A percentile compares a stretch with the other conserved stretches of the same genome.
Evolutionary conservation across 352 stramenopile species (phyloP).

Genomic region (Phytopythium cucurbitacearum): DNA sequence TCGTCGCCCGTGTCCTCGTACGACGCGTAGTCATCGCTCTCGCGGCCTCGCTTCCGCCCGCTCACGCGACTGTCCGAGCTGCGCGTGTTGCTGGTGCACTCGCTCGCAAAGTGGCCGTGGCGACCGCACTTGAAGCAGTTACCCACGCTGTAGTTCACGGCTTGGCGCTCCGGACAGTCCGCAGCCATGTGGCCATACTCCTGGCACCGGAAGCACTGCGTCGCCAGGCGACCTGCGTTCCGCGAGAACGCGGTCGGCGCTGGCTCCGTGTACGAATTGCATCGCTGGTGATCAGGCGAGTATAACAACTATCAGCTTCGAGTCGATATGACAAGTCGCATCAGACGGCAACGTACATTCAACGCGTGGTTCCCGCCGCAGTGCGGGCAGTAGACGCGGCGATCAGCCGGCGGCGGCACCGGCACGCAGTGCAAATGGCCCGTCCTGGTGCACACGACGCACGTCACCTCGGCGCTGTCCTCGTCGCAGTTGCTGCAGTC

Average conservation of each 20-base stretch:
- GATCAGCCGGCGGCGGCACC: conserved; percentile 56
- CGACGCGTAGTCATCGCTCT: conserved; percentile 38
- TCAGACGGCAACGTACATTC: conserved; percentile 10
- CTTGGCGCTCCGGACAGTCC: conserved; percentile 45
- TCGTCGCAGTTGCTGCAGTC: conserved; percentile 33
- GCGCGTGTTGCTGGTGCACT: conserved; percentile 24
- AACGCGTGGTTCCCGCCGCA: conserved; percentile 58
- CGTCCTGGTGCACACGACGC: conserved; percentile 66
- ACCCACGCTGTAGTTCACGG: conserved; percentile 28
- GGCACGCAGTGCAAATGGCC: conserved; percentile 73
- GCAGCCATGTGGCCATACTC: conserved; percentile 65
- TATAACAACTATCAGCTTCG: background rate
- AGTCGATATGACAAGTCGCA: background rate
- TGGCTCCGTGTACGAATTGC: conserved; percentile 41
- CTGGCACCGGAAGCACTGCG: conserved; percentile 76
- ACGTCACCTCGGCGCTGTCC: conserved; percentile 29
- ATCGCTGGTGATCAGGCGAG: conserved; percentile 12
- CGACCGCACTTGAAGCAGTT: conserved; percentile 52
- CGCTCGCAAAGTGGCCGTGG: conserved; percentile 42
- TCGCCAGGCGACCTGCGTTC: conserved; percentile 31
- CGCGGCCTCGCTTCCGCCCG: conserved; percentile 41
- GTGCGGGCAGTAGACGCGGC: conserved; percentile 64
- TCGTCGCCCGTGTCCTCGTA: conserved; percentile 38
- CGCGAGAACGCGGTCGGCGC: conserved; percentile 29
- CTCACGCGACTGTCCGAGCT: conserved; percentile 22